Evolutionary conservation across 192 early-diverging fungal species (phyloP).

Genomic region (Spizellomyces punctatus): DNA sequence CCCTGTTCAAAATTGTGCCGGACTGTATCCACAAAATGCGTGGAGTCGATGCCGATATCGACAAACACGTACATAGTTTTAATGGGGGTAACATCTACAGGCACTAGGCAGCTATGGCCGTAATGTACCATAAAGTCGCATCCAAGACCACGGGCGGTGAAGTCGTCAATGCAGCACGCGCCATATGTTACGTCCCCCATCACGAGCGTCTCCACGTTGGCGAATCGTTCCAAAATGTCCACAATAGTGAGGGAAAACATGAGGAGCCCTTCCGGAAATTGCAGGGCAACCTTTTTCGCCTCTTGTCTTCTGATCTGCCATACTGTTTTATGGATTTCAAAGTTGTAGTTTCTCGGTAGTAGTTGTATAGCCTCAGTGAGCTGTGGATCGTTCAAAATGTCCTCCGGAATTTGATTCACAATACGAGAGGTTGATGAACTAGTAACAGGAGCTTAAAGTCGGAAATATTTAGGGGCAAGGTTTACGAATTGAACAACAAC

Average conservation of each 20-base stretch:
- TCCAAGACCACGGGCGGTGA: slow-evolving; percentile 83
- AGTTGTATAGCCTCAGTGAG: slow-evolving; percentile 85
- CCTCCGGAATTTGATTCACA: slow-evolving; percentile 80
- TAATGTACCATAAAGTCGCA: slow-evolving; percentile 99
- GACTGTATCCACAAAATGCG: slow-evolving; percentile 92
- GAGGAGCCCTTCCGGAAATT: slow-evolving; percentile 96
- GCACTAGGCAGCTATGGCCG: slow-evolving; percentile 95
- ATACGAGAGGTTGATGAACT: slow-evolving; percentile 34
- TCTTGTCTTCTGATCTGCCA: slow-evolving; percentile 79
- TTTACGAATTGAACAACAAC: too few relatives aligned
- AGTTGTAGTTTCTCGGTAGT: slow-evolving; percentile 96
- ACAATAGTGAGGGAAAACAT: slow-evolving; percentile 92
- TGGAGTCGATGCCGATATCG: slow-evolving; percentile 92
- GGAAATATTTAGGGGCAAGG: background rate
- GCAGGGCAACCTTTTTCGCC: slow-evolving; percentile 87
- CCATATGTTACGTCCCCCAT: slow-evolving; percentile 99
- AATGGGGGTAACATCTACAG: slow-evolving; percentile 90
- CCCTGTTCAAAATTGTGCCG: slow-evolving; percentile 81
- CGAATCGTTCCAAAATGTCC: slow-evolving; percentile 90
- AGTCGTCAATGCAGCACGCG: slow-evolving; percentile 98
- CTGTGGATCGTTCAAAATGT: slow-evolving; percentile 76
- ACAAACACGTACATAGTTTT: slow-evolving; percentile 99
- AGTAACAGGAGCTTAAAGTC: background rate
- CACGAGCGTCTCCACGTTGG: slow-evolving; percentile 86
- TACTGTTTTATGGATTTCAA: slow-evolving; percentile 97